Evolutionary conservation across 768 basidiomycete species (phyloP).

Genomic region (Kwoniella sp.): DNA sequence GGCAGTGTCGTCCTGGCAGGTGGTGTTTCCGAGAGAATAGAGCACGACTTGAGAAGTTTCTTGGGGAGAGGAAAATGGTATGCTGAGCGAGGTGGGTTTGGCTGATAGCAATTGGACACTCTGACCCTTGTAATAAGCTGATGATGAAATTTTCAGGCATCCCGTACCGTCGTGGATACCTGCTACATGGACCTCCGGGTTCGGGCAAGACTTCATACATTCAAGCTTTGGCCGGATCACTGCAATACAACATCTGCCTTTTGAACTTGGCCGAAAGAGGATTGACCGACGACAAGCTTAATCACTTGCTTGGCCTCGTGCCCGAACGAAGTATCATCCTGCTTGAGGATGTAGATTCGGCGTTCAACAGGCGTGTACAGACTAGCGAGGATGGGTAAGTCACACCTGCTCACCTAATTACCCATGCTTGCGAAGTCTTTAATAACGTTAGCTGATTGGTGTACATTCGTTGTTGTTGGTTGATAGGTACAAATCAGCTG

Average conservation of each 20-base stretch:
- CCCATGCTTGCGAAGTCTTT: no score
- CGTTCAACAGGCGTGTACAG: conserved; percentile 89
- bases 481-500: conserved; percentile 82
- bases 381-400: conserved; percentile 87
- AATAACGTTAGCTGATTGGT: background rate
- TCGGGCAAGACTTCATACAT: conserved; percentile 99
- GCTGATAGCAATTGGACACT: background rate
- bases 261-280: conserved; percentile 95
- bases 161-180: conserved; percentile 92
- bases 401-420: no score
- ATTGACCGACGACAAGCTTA: conserved; percentile 92
- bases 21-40: conserved; percentile 82
- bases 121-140: background rate
- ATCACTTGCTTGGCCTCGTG: conserved; percentile 85
- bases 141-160: conserved; percentile 66
- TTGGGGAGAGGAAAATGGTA: conserved; percentile 87
- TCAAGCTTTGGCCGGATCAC: conserved; percentile 87
- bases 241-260: conserved; percentile 93
- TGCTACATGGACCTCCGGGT: conserved; percentile 93
- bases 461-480: background rate
- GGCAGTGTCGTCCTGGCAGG: conserved; percentile 83
- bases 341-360: conserved; percentile 96
- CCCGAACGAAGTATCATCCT: conserved; percentile 92
- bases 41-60: conserved; percentile 77
- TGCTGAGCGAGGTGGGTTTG: conserved; percentile 78